phyloP scores from a whole-genome alignment of 1,284 basidiomycete species.

The Heterobasidion annosum region DNA sequence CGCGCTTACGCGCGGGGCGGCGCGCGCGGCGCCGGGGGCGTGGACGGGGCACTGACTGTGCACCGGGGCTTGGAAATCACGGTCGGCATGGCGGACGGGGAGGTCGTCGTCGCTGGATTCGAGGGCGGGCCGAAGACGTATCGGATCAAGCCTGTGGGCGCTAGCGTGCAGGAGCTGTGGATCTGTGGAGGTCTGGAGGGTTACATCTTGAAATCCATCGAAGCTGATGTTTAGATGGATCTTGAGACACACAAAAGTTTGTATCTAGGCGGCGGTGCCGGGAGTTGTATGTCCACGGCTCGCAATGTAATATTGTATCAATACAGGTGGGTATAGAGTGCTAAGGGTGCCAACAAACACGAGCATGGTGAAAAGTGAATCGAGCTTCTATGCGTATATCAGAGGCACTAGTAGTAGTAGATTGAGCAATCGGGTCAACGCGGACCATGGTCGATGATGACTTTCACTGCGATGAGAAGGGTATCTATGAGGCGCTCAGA shows the following conservation, averaged over 20 bases:
- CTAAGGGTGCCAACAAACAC: too few species aligned
- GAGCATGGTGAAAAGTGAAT: too few species aligned
- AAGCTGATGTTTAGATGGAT: slow-evolving; percentile 15
- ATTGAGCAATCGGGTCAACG: background rate
- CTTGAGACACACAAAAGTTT: background rate
- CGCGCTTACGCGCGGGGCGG: slow-evolving; percentile 64
- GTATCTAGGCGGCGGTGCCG: background rate
- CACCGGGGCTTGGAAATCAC: slow-evolving; percentile 59
- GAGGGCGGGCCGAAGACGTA: slow-evolving; percentile 49
- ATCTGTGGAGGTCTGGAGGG: slow-evolving; percentile 75
- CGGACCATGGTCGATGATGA: background rate
- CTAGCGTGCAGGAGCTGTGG: slow-evolving; percentile 92
- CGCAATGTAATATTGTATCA: too few species aligned
- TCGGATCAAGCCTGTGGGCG: slow-evolving; percentile 67
- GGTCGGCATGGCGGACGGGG: slow-evolving; percentile 66
- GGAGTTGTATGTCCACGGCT: too few species aligned
- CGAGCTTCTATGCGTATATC: too few species aligned
- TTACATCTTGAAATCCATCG: slow-evolving; percentile 68
- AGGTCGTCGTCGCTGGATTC: slow-evolving; percentile 41
- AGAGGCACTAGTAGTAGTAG: too few species aligned
- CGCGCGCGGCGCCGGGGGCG: slow-evolving; percentile 68
- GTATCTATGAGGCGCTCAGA: background rate
- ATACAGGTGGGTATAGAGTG: too few species aligned
- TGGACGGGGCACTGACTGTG: slow-evolving; percentile 74
- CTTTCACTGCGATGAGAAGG: background rate